A percentile compares a stretch with the other conserved stretches of the same genome.
Evolutionary conservation across 148 eudicot species (phyloP).

Genomic region (Fagopyrum esculentum): DNA sequence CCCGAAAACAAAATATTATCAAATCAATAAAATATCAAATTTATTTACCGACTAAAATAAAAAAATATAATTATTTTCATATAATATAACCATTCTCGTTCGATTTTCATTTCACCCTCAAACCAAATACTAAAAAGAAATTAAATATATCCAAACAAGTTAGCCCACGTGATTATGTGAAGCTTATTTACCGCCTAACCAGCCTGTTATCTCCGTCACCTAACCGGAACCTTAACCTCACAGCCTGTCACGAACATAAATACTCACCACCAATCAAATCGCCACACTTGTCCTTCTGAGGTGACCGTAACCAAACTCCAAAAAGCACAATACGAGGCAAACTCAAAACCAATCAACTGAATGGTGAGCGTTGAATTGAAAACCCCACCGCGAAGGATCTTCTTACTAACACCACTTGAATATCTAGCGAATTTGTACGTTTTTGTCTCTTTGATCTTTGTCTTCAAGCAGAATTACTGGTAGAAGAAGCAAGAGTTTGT

Average conservation of each 20-base stretch:
- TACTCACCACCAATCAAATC: not conserved
- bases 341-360: constrained; percentile 9
- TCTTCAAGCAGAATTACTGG: not conserved
- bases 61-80: no score
- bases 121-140: no score
- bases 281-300: not conserved
- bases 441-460: constrained; percentile 5
- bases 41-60: no score
- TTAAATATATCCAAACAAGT: no score
- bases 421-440: not conserved
- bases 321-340: constrained; percentile 3
- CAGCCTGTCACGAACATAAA: not conserved
- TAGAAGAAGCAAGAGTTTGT: not conserved
- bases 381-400: constrained; percentile 3
- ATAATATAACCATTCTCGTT: no score
- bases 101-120: no score
- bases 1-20: no score
- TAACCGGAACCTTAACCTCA: not conserved
- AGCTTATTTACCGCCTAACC: not conserved
- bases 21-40: no score
- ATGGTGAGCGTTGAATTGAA: constrained; percentile 16
- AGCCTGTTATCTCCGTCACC: not conserved
- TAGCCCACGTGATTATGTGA: not conserved
- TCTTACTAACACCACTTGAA: not conserved
- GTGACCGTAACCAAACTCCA: not conserved